Evolutionary conservation across 345 rosid species (phyloP), one percentile per base, ranked within the genome.

Genomic region (Eucalyptus cloeziana): DNA sequence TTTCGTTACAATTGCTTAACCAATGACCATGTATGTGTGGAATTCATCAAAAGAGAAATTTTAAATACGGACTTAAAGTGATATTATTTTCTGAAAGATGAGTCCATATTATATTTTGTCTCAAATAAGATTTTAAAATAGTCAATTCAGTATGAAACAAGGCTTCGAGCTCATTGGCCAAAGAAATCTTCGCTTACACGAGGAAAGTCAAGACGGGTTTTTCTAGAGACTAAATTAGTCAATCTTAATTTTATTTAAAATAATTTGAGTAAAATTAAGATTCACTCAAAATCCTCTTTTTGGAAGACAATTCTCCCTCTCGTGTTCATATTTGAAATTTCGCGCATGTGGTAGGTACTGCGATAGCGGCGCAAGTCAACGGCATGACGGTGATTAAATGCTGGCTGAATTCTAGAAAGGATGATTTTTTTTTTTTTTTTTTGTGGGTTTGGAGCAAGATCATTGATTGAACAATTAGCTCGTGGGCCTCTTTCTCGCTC

Each of bases 101-200:
- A 15, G 22, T 16, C 2, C 3, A 64, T 7, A 64, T 31, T 64
- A 13, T 2, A 64, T n/a, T 15, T 14, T n/a, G 0, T 69, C 1
- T 69, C 1, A 33, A 31, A 16, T 33, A 31, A 31, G 2, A 15
- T 31, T 16, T 7, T 33, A 10, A 69, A 33, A 10, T 69, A 3
- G 1, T 21, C 2, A 69, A 17, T 9, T 69, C 13, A 17, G 2
- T 31, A 12, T 31, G 4, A n/a, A 67, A n/a, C 16, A 67, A 67
- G 24, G 12, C 12, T 17, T 4, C 2, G 43, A 69, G 11, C 21
- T 31, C 80, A 31, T 69, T 5, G 24, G 24, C 24, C 12, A 16
- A 31, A 2, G 80, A 33, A 67, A 67, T 67, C 22, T 67, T 31
- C 5, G 43, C 43, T 31, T 19, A 31, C 10, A 4, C 2, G 6